A percentile compares a stretch with the other conserved stretches of the same genome.
Evolutionary conservation across 495 filamentous ascomycete genomes (phyloP).

Genomic region (Tuber brumale): DNA sequence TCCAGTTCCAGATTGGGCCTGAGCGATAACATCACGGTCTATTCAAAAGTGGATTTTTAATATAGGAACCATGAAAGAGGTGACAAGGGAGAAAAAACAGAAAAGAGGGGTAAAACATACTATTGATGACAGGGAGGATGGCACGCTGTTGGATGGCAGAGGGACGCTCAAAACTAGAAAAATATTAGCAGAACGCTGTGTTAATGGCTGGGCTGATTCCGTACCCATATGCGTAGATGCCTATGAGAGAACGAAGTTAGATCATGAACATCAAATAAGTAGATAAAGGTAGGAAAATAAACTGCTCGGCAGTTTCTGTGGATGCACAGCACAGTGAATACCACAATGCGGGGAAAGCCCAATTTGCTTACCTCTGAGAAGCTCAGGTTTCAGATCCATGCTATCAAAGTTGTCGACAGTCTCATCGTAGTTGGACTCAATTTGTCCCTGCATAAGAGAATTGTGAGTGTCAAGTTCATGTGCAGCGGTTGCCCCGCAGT

Average conservation of each 20-base stretch:
- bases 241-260: slow-evolving; percentile 44
- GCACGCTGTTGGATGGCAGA: slow-evolving; percentile 99
- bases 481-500: slow-evolving; percentile 29
- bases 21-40: slow-evolving; percentile 98
- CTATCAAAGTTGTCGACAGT: slow-evolving; percentile 97
- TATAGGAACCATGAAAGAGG: background rate
- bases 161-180: slow-evolving; percentile 75
- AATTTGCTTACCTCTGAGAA: slow-evolving; percentile 76
- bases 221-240: slow-evolving; percentile 92
- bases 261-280: slow-evolving; percentile 8
- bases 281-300: background rate
- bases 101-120: slow-evolving; percentile 52
- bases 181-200: slow-evolving; percentile 17
- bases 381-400: slow-evolving; percentile 92
- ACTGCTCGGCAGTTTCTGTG: slow-evolving; percentile 12
- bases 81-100: slow-evolving; percentile 13
- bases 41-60: slow-evolving; percentile 28
- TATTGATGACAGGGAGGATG: slow-evolving; percentile 99
- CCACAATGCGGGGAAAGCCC: slow-evolving; percentile 2
- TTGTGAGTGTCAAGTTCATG: slow-evolving; percentile 16
- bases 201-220: background rate
- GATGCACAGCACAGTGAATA: slow-evolving; percentile 11
- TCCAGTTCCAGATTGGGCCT: slow-evolving; percentile 98
- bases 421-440: slow-evolving; percentile 99
- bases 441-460: slow-evolving; percentile 61